Base-by-base conservation (phyloP, 2,329 filamentous ascomycete species). In the Calonectria hawksworthii region DNA sequence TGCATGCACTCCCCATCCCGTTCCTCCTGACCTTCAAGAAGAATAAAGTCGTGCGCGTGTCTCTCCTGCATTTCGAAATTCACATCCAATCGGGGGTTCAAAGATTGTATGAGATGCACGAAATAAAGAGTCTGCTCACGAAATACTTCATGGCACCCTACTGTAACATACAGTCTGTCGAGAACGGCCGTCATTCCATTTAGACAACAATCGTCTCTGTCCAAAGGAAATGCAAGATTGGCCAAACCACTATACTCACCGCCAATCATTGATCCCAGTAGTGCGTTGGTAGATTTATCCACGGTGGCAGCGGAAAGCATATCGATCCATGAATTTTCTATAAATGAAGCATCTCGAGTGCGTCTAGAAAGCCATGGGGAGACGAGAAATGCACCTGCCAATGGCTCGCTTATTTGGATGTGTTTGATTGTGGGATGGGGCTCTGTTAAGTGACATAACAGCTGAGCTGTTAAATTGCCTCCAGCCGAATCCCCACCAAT, bases 401-500 rank as follows among this genome's bases (percentile, higher is more conserved):
- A 56, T 7, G 80, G 81, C 56, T 80, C 78, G 0, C 64, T 8
- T 13, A 84, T 66, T 21, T 50, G 44, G 64, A 83, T 63, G 21
- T 61, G 28, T 18, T 51, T 34, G 2, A 78, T 75, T 0, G n/a
- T 50, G 1, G 81, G 79, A 47, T 82, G 77, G 3, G 82, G 77
- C 34, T 82, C 77, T 16, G 83, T 36, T 4, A 84, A 38, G 64
- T 84, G 83, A 2, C 78, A 67, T 8, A 85, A 68, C 34, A 85
- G 30, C 74, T 83, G 81, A 10, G 76, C 76, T 10, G 82, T 77
- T 30, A 85, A 73, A 61, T 84, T 84, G 2, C 79, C 84, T 11
- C 83, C 83, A 0, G 82, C 83, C 32, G 83, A 84, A 51, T 85
- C 83, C 9, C 83, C 84, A 3, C 83, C 84, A 13, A 85, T 66